A percentile compares a stretch with the other conserved stretches of the same genome.
These are phyloP conservation scores for Globisporangium irregulare DNA, from an alignment of 352 stramenopile genomes.

Conservation along the genomic window DNA sequence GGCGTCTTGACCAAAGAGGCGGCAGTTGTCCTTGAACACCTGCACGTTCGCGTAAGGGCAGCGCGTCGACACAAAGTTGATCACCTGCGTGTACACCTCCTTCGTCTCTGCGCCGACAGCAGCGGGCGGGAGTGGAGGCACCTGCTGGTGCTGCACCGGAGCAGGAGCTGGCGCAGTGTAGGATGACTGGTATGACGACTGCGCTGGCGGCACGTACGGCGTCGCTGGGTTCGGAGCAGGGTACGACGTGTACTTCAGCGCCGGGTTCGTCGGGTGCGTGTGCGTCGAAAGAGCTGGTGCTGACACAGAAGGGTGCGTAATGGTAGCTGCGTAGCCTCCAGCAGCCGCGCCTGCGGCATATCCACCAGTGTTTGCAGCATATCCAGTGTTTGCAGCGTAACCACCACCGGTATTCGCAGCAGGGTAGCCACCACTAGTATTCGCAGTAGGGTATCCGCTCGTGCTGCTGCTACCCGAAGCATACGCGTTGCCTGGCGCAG, in stretches of 20 bases:
- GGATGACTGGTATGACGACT: conserved; percentile 47
- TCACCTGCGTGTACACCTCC: conserved; percentile 78
- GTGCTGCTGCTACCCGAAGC: conserved; percentile 6
- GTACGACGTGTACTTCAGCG: conserved; percentile 60
- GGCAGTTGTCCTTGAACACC: conserved; percentile 88
- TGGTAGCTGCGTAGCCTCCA: conserved; percentile 13
- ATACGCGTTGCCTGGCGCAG: conserved; percentile 6
- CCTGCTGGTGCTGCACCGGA: conserved; percentile 25
- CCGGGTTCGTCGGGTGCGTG: conserved; percentile 44
- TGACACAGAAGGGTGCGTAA: conserved; percentile 13
- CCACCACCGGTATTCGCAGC: not conserved
- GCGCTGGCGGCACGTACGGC: conserved; percentile 33
- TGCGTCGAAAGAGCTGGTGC: conserved; percentile 35
- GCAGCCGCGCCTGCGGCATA: conserved; percentile 20
- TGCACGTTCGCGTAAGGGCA: conserved; percentile 82
- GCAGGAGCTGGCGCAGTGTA: conserved; percentile 34
- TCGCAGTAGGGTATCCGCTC: not conserved
- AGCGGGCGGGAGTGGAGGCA: conserved; percentile 51
- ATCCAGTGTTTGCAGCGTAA: conserved; percentile 9
- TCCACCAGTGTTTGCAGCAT: conserved; percentile 5
- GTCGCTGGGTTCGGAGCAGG: conserved; percentile 40
- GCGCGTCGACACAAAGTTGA: conserved; percentile 69
- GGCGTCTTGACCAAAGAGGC: conserved; percentile 80
- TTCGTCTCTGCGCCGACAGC: conserved; percentile 73
- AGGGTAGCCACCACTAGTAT: conserved; percentile 7